Evolutionary conservation across 306 rosid species (phyloP), one percentile per base, ranked within the genome.

Genomic region (Dalbergia oliveri): DNA sequence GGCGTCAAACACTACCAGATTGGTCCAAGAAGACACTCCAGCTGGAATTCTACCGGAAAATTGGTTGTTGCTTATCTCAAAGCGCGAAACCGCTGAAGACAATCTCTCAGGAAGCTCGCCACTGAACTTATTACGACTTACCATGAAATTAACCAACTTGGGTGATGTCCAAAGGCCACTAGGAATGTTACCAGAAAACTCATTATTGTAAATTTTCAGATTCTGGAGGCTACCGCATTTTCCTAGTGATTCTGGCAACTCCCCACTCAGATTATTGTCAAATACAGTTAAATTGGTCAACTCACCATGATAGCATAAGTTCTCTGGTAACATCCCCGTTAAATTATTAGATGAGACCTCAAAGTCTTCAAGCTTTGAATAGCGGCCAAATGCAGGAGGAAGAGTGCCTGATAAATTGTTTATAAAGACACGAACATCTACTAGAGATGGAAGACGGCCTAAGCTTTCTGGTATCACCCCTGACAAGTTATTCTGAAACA

Each of bases 311-410:
- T 72, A 58, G 76, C 98, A 91, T 72, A 91, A 79, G 19, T 85
- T 76, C 9, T 84, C 88, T 6, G 97, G 98, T 35, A 94, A 54
- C 15, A 34, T 82, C 3, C 98, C 95, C 0, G 68, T 77, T 13
- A 94, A 86, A 75, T 4, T 77, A 53, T 94, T 94, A 6, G 35
- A 3, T 9, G 77, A 11, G 16, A 90, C 63, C 47, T 83, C 8
- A 60, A 94, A 89, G 1, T 41, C 53, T 71, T 0, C 5, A 31
- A 91, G 91, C 59, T 4, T 76, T 0, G 88, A 90, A 72, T 83
- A 47, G 66, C 66, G 80, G 9, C 98, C 98, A 4, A 94, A 81
- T 6, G 88, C 89, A 0, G 92, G 84, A 72, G 98, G 88, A 66
- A 91, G 39, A 12, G 43, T 75, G 12, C 97, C 97, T 16, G 92